Base-by-base conservation (phyloP, 169 alveolate genomes). In the Plasmodium vivax region DNA sequence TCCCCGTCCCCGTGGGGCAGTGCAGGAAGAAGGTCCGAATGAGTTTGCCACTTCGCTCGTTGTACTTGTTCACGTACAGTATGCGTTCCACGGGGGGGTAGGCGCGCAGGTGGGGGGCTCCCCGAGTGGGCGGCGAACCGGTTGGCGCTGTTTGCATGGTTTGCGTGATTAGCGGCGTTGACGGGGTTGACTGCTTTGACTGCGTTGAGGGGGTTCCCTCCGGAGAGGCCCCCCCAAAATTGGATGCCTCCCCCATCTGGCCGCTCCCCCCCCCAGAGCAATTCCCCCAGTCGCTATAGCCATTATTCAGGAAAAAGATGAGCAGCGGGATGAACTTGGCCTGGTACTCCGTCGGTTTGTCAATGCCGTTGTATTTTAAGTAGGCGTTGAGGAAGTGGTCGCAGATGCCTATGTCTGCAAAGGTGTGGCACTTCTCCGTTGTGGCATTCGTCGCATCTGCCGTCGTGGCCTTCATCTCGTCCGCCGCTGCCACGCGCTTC, bases 1-100 rank as follows among this genome's bases (percentile, higher is more conserved):
- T 87, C 8, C 93, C 93, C 30, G 93, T 87, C 43, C 93, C 93
- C 27, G 93, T 87, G 9, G 93, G 93, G 19, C 93, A 87, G 43
- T 87, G 93, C 3, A 87, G 62, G 72, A 87, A 87, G 72, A 87
- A 87, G 19, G 93, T 87, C 68, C 93, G 62, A 10, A 87, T 27
- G 9, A 87, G 30, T 56, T 87, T 47, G n/a, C 72, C 68, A n/a
- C 56, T 75, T 5, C n/a, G 10, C 8, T 75, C 56, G 43, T 87
- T 74, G 45, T 87, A 87, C 23, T 87, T 87, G 71, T 87, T 87
- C 30, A 87, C 85, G 71, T 87, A 87, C 1, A 87, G 10, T 54
- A 87, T 77, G 58, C 82, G 83, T 6, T 87, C 80, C 6, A 74
- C 19, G 27, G 62, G 62, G 74, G 34, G 58, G 79, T 82, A 45